Percentiles rank a stretch among this genome's conserved stretches.
These are phyloP conservation scores for Ophiocordyceps camponoti-floridani DNA, from an alignment of 2,329 filamentous ascomycete genomes.

Conservation along the genomic window DNA sequence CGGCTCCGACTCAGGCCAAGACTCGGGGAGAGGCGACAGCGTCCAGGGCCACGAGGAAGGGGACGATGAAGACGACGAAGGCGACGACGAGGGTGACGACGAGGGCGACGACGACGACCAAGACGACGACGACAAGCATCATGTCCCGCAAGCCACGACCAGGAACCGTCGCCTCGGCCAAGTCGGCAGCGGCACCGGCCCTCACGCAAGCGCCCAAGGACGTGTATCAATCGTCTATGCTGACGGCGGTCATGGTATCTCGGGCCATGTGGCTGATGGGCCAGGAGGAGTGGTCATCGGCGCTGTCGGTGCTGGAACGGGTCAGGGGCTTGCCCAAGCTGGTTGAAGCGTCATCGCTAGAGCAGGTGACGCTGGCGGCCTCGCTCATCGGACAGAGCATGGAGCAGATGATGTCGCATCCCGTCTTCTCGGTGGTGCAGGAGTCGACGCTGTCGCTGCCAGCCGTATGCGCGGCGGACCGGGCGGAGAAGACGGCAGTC, in stretches of 20 bases:
- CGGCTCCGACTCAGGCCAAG: not conserved
- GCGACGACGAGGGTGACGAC: not conserved
- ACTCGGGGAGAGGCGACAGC: not conserved
- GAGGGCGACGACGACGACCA: slow-evolving; percentile 9
- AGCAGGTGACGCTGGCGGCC: slow-evolving; percentile 47
- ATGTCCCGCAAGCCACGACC: slow-evolving; percentile 2
- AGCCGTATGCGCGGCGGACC: slow-evolving; percentile 34
- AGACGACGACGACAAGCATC: slow-evolving; percentile 6
- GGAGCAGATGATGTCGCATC: slow-evolving; percentile 57
- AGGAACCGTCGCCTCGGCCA: slow-evolving; percentile 6
- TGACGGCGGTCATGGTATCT: slow-evolving; percentile 16
- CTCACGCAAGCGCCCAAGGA: slow-evolving; percentile 10
- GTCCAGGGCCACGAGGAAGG: not conserved
- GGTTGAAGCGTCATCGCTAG: slow-evolving; percentile 20
- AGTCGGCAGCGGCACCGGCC: slow-evolving; percentile 5
- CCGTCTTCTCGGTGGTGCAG: slow-evolving; percentile 75
- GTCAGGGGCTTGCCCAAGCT: slow-evolving; percentile 25
- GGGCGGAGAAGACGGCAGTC: slow-evolving; percentile 18
- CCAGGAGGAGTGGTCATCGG: slow-evolving; percentile 38
- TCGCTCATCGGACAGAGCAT: slow-evolving; percentile 51
- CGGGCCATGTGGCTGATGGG: slow-evolving; percentile 26
- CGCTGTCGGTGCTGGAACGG: slow-evolving; percentile 34
- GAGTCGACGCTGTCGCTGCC: slow-evolving; percentile 87
- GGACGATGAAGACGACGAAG: not conserved
- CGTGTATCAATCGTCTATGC: slow-evolving; percentile 17